Evolutionary conservation across 2,329 filamentous ascomycete species (phyloP), one percentile per base, ranked within the genome.

Genomic region (Epichloe gansuensis): DNA sequence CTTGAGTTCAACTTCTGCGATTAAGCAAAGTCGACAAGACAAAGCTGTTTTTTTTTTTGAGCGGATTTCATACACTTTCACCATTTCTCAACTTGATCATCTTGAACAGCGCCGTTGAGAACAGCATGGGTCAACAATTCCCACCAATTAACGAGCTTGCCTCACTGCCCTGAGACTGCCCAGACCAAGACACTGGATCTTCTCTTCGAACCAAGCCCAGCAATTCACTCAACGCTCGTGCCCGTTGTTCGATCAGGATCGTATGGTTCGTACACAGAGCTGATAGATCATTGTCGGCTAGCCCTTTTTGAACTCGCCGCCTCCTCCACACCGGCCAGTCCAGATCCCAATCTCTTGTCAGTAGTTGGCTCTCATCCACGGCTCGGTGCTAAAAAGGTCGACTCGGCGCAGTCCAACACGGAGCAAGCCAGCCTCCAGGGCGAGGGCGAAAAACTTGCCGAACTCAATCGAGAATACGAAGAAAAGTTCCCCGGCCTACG

Each of bases 311-410:
- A 74, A 2, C 74, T 90, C 3, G 73, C 76, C 8, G 72, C 76
- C 9, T 70, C 75, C 4, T 75, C 74, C 7, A 64, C 64, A 25
- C 53, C 64, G 4, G 70, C 71, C 39, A 75, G 82, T 55, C 75
- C 64, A 9, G 54, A 66, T 54, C 51, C 58, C 6, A 78, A 74
- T 54, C 75, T 96, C 0, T 78, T 88, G 43, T 73, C 74, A 15
- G 90, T 95, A 53, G 73, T 96, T 1, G 82, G 81, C 49, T 84
- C 87, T 8, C 90, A 96, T 66, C 90, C 90, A 1, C 79, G 90
- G 2, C 77, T 96, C 8, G 90, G 90, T 12, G 85, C 83, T 60
- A 84, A 85, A 66, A 87, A 84, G 63, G 81, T 89, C 41, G 84
- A 89, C n/a, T 94, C 87, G 60, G 84, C 80, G 50, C 80, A 90